These are phyloP conservation scores for Populus hybrid DNA, from an alignment of 441 rosid genomes.

Conservation along the genomic window DNA sequence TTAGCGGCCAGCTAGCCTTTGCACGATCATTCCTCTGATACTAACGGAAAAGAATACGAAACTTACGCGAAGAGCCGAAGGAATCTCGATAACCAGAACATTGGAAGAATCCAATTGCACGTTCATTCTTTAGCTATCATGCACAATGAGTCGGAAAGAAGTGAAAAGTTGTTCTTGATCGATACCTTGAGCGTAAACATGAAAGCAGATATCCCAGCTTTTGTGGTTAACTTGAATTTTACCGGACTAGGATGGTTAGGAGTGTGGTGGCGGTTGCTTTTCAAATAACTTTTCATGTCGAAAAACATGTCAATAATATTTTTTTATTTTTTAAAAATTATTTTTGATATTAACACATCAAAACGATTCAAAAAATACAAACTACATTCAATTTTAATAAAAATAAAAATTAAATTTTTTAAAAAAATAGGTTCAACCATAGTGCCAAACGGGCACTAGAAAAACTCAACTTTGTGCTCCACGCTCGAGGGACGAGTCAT, in stretches of 20 bases:
- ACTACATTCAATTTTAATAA: too few species aligned
- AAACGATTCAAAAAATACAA: too few species aligned
- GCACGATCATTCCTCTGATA: not conserved
- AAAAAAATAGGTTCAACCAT: too few species aligned
- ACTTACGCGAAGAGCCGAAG: too few species aligned
- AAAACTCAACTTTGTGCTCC: not conserved
- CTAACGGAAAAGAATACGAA: not conserved
- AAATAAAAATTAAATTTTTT: too few species aligned
- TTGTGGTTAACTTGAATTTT: not conserved
- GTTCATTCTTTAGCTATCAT: not conserved
- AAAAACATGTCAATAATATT: too few species aligned
- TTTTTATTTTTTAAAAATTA: too few species aligned
- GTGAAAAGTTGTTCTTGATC: not conserved
- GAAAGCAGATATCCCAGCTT: not conserved
- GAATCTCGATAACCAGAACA: not conserved
- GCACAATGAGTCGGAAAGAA: not conserved
- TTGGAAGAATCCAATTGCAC: not conserved
- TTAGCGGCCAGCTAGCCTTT: not conserved
- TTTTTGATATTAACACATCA: too few species aligned
- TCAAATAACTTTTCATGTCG: too few species aligned
- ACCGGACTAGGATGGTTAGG: not conserved
- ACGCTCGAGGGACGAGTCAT: not conserved
- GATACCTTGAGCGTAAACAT: not conserved
- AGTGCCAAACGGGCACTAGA: too few species aligned
- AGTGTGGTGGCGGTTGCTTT: too few species aligned